phyloP scores from a whole-genome alignment of 768 basidiomycete species.

The Mycena pura region DNA sequence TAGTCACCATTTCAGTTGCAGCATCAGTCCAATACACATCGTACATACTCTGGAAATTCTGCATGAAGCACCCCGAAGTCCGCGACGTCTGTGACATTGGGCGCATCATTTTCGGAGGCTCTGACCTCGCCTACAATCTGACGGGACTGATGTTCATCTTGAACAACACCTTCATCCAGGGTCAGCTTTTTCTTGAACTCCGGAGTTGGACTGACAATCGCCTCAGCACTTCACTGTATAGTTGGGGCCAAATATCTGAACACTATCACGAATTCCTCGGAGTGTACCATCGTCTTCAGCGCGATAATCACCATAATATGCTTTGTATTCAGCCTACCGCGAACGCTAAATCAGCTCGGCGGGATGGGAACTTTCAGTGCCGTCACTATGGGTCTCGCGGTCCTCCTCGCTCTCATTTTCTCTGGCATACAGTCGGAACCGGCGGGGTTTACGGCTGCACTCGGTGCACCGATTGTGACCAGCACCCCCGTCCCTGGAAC shows the following conservation, averaged over 20 bases:
- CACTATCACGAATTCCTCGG: slow-evolving; percentile 48
- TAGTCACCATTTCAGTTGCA: slow-evolving; percentile 49
- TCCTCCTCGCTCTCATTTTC: slow-evolving; percentile 50
- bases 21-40: slow-evolving; percentile 50
- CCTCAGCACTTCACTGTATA: slow-evolving; percentile 44
- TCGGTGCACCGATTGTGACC: slow-evolving; percentile 44
- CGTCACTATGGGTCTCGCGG: slow-evolving; percentile 54
- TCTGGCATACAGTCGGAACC: slow-evolving; percentile 49
- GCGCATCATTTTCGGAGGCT: slow-evolving; percentile 52
- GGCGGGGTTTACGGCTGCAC: slow-evolving; percentile 43
- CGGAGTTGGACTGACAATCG: not conserved
- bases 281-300: slow-evolving; percentile 48
- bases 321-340: slow-evolving; percentile 50
- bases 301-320: slow-evolving; percentile 44
- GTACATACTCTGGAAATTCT: slow-evolving; percentile 52
- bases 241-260: slow-evolving; percentile 55
- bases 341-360: slow-evolving; percentile 50
- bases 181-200: slow-evolving; percentile 20
- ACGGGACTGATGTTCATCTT: slow-evolving; percentile 59
- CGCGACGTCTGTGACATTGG: slow-evolving; percentile 61
- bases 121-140: slow-evolving; percentile 53
- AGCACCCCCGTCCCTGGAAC: slow-evolving; percentile 45
- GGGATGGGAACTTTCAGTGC: slow-evolving; percentile 48
- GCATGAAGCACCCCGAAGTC: slow-evolving; percentile 55
- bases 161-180: slow-evolving; percentile 64